A percentile compares a stretch with the other conserved stretches of the same genome.
Conservation (phyloP, 805 yeast species). For the Wickerhamiella shivajii region DNA sequence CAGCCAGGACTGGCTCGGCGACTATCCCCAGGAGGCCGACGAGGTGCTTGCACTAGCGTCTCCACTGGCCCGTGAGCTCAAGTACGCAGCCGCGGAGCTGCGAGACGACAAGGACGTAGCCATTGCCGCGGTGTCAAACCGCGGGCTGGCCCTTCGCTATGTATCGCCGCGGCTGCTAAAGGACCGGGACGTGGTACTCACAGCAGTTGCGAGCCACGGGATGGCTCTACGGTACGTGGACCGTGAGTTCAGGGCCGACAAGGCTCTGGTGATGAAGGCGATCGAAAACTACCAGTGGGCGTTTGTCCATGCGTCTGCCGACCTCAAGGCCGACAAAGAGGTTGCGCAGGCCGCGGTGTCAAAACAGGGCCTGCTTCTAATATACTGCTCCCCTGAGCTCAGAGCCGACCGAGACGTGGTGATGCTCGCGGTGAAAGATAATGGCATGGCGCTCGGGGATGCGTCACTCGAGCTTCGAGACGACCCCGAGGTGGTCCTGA, state of each 20-base stretch:
- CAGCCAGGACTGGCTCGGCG: too few relatives aligned
- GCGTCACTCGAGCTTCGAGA: not conserved
- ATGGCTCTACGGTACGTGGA: conserved; percentile 1
- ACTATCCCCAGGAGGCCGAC: too few relatives aligned
- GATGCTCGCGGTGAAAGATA: not conserved
- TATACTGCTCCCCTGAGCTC: too few relatives aligned
- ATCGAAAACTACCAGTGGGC: not conserved
- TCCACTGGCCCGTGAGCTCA: too few relatives aligned
- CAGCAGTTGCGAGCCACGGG: not conserved
- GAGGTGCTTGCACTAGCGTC: too few relatives aligned
- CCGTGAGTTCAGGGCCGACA: conserved; percentile 1
- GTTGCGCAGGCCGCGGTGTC: not conserved
- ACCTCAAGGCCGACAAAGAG: not conserved
- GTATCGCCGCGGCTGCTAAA: not conserved
- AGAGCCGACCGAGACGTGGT: conserved; percentile 1
- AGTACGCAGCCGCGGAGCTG: too few relatives aligned
- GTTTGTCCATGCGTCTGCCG: not conserved
- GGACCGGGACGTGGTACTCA: conserved; percentile 1
- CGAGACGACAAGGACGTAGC: conserved; percentile 2
- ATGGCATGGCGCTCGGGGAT: not conserved
- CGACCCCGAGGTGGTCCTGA: not conserved
- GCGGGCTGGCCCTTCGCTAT: conserved; percentile 1
- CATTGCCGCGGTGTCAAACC: not conserved
- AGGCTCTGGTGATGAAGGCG: not conserved
- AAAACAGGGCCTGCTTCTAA: too few relatives aligned